Evolutionary conservation across 2,329 filamentous ascomycete genomes (phyloP).

Genomic region (Neofusicoccum kwambonambiense): DNA sequence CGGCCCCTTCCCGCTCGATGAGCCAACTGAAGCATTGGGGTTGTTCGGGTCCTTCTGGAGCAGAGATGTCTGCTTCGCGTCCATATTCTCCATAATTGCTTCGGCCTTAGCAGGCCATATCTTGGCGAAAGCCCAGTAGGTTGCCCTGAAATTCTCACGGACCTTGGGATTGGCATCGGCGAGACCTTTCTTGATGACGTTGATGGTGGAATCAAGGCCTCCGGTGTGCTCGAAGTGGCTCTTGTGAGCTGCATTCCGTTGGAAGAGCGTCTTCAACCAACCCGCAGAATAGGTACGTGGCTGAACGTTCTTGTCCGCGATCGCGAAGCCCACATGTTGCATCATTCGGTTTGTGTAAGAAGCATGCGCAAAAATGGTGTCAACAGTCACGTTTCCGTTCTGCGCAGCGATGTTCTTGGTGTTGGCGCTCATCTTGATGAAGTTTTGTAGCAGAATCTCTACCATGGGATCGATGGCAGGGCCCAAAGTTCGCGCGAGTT

Average conservation of each 20-base stretch:
- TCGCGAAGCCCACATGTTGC: slow-evolving; percentile 79
- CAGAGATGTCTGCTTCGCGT: slow-evolving; percentile 73
- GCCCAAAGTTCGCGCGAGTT: slow-evolving; percentile 74
- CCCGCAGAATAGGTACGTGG: slow-evolving; percentile 73
- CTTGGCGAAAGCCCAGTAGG: slow-evolving; percentile 79
- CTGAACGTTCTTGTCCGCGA: slow-evolving; percentile 90
- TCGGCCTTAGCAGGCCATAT: slow-evolving; percentile 79
- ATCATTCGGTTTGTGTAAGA: slow-evolving; percentile 79
- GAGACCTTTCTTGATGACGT: slow-evolving; percentile 86
- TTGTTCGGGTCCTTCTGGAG: slow-evolving; percentile 83
- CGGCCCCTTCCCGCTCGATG: neutral
- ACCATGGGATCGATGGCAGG: slow-evolving; percentile 82
- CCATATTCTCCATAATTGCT: slow-evolving; percentile 72
- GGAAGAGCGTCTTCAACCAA: slow-evolving; percentile 83
- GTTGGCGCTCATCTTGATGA: slow-evolving; percentile 83
- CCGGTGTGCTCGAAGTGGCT: slow-evolving; percentile 79
- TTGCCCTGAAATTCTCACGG: slow-evolving; percentile 77
- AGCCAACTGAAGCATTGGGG: slow-evolving; percentile 54
- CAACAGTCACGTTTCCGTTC: slow-evolving; percentile 77
- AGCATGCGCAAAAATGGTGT: slow-evolving; percentile 73
- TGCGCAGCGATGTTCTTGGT: slow-evolving; percentile 93
- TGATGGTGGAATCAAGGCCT: slow-evolving; percentile 79
- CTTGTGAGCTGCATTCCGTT: slow-evolving; percentile 75
- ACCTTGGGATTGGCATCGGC: slow-evolving; percentile 86
- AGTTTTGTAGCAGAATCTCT: slow-evolving; percentile 82